Evolutionary conservation across 176 grass and related monocot genomes (phyloP).

Genomic region (Rhynchospora breviuscula): DNA sequence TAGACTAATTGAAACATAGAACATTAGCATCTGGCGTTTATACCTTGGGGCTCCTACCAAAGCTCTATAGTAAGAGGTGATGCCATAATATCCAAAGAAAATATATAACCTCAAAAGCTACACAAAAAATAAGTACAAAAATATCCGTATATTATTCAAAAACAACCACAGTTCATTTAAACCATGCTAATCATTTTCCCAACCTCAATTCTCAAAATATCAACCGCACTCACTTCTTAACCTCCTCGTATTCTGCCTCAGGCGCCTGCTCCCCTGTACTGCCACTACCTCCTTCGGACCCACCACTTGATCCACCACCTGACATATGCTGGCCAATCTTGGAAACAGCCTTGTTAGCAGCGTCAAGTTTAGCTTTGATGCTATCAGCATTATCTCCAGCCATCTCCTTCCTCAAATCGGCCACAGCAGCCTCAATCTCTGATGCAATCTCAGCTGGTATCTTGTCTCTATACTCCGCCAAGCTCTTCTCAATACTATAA

Average conservation of each 20-base stretch:
- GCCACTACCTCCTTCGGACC: slow-evolving; percentile 35
- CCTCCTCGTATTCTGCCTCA: slow-evolving; percentile 68
- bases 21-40: no score
- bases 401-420: slow-evolving; percentile 64
- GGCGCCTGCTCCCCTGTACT: slow-evolving; percentile 37
- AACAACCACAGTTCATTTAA: background rate
- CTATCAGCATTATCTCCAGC: slow-evolving; percentile 38
- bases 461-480: slow-evolving; percentile 63
- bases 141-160: slow-evolving; percentile 40
- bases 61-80: background rate
- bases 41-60: no score
- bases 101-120: slow-evolving; percentile 9
- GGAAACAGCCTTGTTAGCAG: slow-evolving; percentile 62
- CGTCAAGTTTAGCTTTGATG: slow-evolving; percentile 64
- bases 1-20: no score
- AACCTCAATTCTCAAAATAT: background rate
- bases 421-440: slow-evolving; percentile 54
- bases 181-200: slow-evolving; percentile 25
- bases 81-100: background rate
- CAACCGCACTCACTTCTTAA: slow-evolving; percentile 34
- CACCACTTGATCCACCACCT: slow-evolving; percentile 37
- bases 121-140: background rate
- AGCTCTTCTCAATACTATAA: slow-evolving; percentile 71
- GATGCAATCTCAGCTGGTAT: slow-evolving; percentile 51
- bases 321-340: slow-evolving; percentile 75